These are phyloP conservation scores for Fusarium devonianum DNA, from an alignment of 2,329 filamentous ascomycete genomes.

Conservation along the genomic window DNA sequence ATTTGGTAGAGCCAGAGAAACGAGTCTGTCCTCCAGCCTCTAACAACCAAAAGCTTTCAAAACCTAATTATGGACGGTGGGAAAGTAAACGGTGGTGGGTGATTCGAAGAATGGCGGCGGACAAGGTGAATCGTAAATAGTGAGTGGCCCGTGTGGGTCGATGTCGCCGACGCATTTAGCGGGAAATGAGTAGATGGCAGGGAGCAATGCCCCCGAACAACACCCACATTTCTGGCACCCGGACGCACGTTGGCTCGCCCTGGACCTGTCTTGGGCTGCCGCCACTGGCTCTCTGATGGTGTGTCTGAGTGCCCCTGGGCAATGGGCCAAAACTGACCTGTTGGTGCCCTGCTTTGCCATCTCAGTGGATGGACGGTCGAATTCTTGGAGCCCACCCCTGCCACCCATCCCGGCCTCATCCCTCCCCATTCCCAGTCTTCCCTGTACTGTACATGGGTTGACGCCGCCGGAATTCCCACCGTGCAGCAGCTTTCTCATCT, in stretches of 20 bases:
- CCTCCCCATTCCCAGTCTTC: constrained; percentile 17
- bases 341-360: constrained; percentile 31
- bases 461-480: constrained; percentile 36
- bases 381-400: constrained; percentile 24
- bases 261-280: not conserved
- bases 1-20: too few relatives aligned
- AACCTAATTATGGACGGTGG: constrained; percentile 21
- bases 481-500: constrained; percentile 37
- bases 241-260: constrained; percentile 14
- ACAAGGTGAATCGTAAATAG: constrained; percentile 1
- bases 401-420: constrained; percentile 5
- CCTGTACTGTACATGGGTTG: too few relatives aligned
- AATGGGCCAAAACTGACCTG: constrained; percentile 25
- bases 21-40: not conserved
- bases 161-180: constrained; percentile 31
- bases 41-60: not conserved
- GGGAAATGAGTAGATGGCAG: constrained; percentile 29
- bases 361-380: constrained; percentile 23
- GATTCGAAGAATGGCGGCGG: constrained; percentile 2
- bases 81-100: constrained; percentile 9
- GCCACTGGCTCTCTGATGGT: constrained; percentile 28
- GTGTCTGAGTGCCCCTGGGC: constrained; percentile 33
- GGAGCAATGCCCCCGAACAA: constrained; percentile 20
- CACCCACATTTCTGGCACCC: constrained; percentile 24
- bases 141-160: constrained; percentile 12